Evolutionary conservation across 768 basidiomycete species (phyloP).

Genomic region (Hirschioporus abietinus): DNA sequence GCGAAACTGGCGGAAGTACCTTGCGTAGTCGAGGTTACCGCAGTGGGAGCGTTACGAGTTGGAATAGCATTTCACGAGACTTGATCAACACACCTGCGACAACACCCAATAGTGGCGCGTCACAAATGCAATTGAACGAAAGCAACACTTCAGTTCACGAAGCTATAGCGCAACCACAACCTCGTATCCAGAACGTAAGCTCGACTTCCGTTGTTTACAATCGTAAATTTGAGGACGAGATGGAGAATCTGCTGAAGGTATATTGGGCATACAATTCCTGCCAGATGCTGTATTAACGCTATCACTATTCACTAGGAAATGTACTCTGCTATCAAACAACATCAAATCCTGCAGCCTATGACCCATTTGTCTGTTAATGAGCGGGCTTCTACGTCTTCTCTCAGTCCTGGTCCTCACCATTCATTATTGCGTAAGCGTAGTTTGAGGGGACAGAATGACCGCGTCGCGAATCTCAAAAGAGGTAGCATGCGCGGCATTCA

Average conservation of each 20-base stretch:
- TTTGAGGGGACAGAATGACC: constrained; percentile 63
- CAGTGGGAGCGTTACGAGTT: constrained; percentile 80
- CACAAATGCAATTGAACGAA: constrained; percentile 38
- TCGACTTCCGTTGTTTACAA: constrained; percentile 43
- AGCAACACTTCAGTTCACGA: constrained; percentile 63
- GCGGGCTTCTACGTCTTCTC: constrained; percentile 50
- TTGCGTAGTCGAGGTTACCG: constrained; percentile 53
- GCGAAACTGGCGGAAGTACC: constrained; percentile 35
- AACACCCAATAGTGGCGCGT: constrained; percentile 11
- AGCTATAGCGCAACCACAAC: constrained; percentile 34
- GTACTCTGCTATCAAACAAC: constrained; percentile 85
- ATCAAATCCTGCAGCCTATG: constrained; percentile 84
- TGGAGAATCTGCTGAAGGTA: constrained; percentile 85
- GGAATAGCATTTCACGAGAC: constrained; percentile 73
- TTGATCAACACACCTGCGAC: constrained; percentile 28
- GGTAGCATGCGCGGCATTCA: constrained; percentile 88
- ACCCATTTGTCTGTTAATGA: constrained; percentile 21
- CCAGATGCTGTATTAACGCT: constrained; percentile 7
- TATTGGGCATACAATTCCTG: constrained; percentile 10
- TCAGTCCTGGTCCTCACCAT: constrained; percentile 45
- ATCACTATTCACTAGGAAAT: constrained; percentile 60
- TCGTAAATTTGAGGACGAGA: constrained; percentile 77
- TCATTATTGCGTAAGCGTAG: constrained; percentile 63
- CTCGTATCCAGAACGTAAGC: constrained; percentile 28
- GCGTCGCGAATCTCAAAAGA: constrained; percentile 75